A percentile compares a stretch with the other conserved stretches of the same genome.
These are phyloP conservation scores for Jatropha curcas DNA, from an alignment of 345 rosid species.

Conservation along the genomic window DNA sequence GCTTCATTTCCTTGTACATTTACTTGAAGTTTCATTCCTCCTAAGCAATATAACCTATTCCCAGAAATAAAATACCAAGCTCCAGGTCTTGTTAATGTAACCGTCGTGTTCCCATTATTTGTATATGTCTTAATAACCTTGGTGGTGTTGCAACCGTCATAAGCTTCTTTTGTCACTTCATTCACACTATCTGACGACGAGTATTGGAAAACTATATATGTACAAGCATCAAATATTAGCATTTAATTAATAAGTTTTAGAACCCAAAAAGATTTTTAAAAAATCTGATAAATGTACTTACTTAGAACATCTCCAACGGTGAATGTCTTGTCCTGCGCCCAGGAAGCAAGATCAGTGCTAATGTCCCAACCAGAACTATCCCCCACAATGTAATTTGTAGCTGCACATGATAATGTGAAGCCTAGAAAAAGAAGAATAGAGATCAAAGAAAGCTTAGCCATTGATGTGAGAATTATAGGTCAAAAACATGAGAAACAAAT, in stretches of 20 bases:
- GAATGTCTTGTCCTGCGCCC: slow-evolving; percentile 68
- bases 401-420: slow-evolving; percentile 37
- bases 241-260: too few relatives aligned
- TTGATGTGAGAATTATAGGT: neutral
- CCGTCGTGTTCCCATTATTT: slow-evolving; percentile 70
- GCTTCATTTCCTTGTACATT: slow-evolving; percentile 42
- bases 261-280: too few relatives aligned
- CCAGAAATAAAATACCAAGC: slow-evolving; percentile 61
- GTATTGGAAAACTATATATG: slow-evolving; percentile 61
- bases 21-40: slow-evolving; percentile 81
- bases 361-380: slow-evolving; percentile 93
- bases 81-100: slow-evolving; percentile 57
- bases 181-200: slow-evolving; percentile 57
- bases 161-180: slow-evolving; percentile 55
- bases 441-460: slow-evolving; percentile 43
- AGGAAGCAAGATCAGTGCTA: slow-evolving; percentile 67
- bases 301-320: slow-evolving; percentile 72
- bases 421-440: slow-evolving; percentile 28
- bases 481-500: slow-evolving; percentile 1
- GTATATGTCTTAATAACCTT: slow-evolving; percentile 48
- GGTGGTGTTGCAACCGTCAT: slow-evolving; percentile 56
- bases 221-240: too few relatives aligned
- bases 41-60: slow-evolving; percentile 66
- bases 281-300: slow-evolving; percentile 26
- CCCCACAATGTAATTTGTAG: slow-evolving; percentile 70